Evolutionary conservation across 805 yeast species (phyloP).

Genomic region (Grigorovia transvaalensis): DNA sequence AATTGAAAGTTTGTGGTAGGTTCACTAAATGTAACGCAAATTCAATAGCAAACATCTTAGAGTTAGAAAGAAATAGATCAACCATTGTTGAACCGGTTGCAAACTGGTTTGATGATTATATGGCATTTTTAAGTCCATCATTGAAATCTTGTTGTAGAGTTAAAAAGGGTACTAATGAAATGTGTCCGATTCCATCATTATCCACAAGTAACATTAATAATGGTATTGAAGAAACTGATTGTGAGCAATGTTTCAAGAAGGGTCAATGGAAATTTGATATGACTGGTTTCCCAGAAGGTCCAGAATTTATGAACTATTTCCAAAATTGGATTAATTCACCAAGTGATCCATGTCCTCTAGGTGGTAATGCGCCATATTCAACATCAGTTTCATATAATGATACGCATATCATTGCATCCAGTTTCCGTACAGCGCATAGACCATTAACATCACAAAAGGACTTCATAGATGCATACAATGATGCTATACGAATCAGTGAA

Average conservation of each 20-base stretch:
- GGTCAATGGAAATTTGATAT: constrained; percentile 60
- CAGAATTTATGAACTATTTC: constrained; percentile 61
- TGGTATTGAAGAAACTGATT: constrained; percentile 18
- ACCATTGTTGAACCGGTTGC: constrained; percentile 75
- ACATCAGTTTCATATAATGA: constrained; percentile 40
- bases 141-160: constrained; percentile 78
- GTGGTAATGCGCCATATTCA: constrained; percentile 89
- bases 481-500: constrained; percentile 55
- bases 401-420: constrained; percentile 41
- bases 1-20: constrained; percentile 74
- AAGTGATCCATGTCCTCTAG: constrained; percentile 87
- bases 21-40: constrained; percentile 73
- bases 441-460: constrained; percentile 78
- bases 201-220: constrained; percentile 46
- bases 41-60: constrained; percentile 71
- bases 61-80: constrained; percentile 69
- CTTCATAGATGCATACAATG: constrained; percentile 68
- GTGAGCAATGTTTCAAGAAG: constrained; percentile 61
- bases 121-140: constrained; percentile 78
- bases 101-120: constrained; percentile 87
- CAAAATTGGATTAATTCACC: constrained; percentile 74
- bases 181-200: constrained; percentile 40
- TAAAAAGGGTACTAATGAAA: constrained; percentile 44
- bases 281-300: constrained; percentile 74
- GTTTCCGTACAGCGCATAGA: constrained; percentile 70